A percentile compares a stretch with the other conserved stretches of the same genome.
Conservation (phyloP, 2,329 filamentous ascomycete genomes). For the Hypomyces perniciosus region DNA sequence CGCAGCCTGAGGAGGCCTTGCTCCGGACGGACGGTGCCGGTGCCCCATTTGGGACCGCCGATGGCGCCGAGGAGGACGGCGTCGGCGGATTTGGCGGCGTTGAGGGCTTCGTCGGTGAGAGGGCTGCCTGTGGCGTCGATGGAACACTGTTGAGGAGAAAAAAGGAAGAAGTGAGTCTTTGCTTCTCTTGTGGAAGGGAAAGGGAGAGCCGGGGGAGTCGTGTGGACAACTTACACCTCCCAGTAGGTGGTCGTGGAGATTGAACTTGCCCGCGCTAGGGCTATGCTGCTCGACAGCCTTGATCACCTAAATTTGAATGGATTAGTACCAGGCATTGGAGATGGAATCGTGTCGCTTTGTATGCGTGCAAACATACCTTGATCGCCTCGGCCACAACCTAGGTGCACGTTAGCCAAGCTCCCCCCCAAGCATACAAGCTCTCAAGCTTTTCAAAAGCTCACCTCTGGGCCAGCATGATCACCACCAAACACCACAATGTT, state of each 20-base stretch:
- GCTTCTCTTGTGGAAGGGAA: not conserved
- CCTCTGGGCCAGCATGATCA: slow-evolving; percentile 84
- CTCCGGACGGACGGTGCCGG: slow-evolving; percentile 79
- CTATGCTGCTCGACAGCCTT: slow-evolving; percentile 68
- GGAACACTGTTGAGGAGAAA: slow-evolving; percentile 56
- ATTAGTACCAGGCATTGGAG: not conserved
- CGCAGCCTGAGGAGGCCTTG: slow-evolving; percentile 86
- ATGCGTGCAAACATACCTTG: slow-evolving; percentile 53
- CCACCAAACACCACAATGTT: slow-evolving; percentile 78
- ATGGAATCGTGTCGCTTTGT: not conserved
- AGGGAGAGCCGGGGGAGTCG: not conserved
- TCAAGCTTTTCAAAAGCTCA: slow-evolving; percentile 24
- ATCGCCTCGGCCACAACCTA: slow-evolving; percentile 75
- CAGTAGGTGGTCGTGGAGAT: slow-evolving; percentile 82
- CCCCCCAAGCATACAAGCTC: not conserved
- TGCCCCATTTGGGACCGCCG: slow-evolving; percentile 95
- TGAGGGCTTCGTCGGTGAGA: slow-evolving; percentile 76
- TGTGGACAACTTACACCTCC: slow-evolving; percentile 65
- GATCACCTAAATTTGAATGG: slow-evolving; percentile 54
- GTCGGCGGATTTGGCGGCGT: slow-evolving; percentile 76
- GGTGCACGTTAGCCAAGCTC: slow-evolving; percentile 8
- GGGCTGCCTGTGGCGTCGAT: slow-evolving; percentile 76
- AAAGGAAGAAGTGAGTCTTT: not conserved
- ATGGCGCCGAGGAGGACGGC: slow-evolving; percentile 91
- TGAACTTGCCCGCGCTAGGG: slow-evolving; percentile 68